Evolutionary conservation across 1,284 basidiomycete genomes (phyloP), one percentile per base, ranked within the genome.

Genomic region (Malassezia vespertilionis): DNA sequence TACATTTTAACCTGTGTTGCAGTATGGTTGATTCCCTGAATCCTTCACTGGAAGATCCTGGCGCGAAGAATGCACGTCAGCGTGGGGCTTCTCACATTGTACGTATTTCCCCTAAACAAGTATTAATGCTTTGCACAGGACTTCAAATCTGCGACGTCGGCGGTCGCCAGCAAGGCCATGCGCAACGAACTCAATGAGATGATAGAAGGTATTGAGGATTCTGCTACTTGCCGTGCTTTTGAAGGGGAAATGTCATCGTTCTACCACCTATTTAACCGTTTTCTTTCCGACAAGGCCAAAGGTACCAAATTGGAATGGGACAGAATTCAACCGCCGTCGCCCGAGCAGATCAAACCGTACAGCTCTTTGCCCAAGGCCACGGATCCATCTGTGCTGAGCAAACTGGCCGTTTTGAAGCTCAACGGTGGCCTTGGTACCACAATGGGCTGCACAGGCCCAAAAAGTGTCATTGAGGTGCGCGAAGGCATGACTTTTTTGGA

Each of bases 401-500:
- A 71, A 76, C 83, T 97, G 58, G 93, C 91, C 31, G 93, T 99
- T 27, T 83, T 97, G 76, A 97, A 97, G 77, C 86, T 97, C 73
- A 99, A 99, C 74, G 93, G 93, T 74, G 93, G 93, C 75, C 83
- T 99, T 53, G 93, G 93, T 67, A 91, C 88, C 31, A 91, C 88
- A 46, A 89, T 90, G 87, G 89, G 86, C 22, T 75, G 72, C 65
- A 88, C 86, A 46, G 86, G 86, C 23, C 79, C 73, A 44, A 74
- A 74, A 60, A 63, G 58, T 21, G 71, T 74, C 42, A 74, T 74
- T 51, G 73, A 74, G 57, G 73, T 74, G 33, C 68, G 73, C 42
- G 82, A 96, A 71, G 85, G 90, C 74, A 96, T 96, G 91, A 96
- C 90, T 45, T 96, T 97, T 82, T 80, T 97, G 60, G 91, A 97